phyloP scores from a whole-genome alignment of 768 basidiomycete species.

The Mycena albidolilacea region DNA sequence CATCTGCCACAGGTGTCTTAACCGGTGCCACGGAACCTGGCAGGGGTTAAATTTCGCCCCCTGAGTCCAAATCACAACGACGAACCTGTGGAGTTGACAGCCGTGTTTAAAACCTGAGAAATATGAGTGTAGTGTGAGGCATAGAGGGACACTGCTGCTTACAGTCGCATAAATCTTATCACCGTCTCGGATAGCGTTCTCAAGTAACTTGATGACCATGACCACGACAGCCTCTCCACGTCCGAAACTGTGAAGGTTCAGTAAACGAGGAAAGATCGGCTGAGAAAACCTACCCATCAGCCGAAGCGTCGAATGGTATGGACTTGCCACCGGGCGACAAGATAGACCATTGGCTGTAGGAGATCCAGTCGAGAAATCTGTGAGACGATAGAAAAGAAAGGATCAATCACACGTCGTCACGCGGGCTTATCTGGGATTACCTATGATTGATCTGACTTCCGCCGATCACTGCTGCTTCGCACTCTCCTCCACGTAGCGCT shows the following conservation, averaged over 20 bases:
- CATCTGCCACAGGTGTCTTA: constrained; percentile 54
- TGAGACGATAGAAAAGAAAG: neutral
- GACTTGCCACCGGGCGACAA: constrained; percentile 58
- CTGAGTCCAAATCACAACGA: neutral
- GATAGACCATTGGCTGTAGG: constrained; percentile 55
- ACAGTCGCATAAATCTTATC: constrained; percentile 51
- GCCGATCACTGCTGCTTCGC: constrained; percentile 64
- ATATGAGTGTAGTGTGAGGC: neutral
- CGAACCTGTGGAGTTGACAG: constrained; percentile 47
- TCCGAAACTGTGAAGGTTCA: constrained; percentile 40
- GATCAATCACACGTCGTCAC: neutral
- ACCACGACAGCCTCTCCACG: constrained; percentile 49
- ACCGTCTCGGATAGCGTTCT: constrained; percentile 47
- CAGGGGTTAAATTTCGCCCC: neutral
- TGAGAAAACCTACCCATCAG: constrained; percentile 54
- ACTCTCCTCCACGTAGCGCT: constrained; percentile 59
- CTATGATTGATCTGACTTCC: constrained; percentile 60
- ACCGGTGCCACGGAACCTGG: constrained; percentile 48
- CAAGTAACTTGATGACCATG: constrained; percentile 49
- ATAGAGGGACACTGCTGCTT: neutral
- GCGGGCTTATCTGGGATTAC: constrained; percentile 41
- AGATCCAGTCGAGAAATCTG: constrained; percentile 53
- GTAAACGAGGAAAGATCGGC: neutral
- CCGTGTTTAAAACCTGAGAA: neutral
- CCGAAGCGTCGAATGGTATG: constrained; percentile 61